phyloP scores from a whole-genome alignment of 1,284 basidiomycete genomes.

The Neotropicomus parvogracilis region DNA sequence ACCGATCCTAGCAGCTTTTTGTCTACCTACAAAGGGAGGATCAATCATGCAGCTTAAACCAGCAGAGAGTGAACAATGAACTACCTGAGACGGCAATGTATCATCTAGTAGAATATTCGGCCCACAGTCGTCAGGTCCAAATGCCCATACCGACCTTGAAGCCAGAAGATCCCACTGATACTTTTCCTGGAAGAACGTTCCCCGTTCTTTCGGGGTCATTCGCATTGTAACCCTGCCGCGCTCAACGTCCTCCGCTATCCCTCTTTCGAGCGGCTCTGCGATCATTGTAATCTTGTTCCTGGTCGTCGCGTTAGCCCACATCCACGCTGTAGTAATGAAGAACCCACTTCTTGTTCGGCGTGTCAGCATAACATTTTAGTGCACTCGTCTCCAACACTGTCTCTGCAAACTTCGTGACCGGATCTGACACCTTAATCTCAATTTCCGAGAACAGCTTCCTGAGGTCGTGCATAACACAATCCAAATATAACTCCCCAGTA shows the following conservation, averaged over 20 bases:
- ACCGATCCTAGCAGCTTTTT: slow-evolving; percentile 88
- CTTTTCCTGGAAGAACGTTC: slow-evolving; percentile 91
- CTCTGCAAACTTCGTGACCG: slow-evolving; percentile 97
- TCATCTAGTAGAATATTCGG: slow-evolving; percentile 95
- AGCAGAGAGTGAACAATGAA: slow-evolving; percentile 1
- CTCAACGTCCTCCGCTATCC: slow-evolving; percentile 93
- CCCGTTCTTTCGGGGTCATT: slow-evolving; percentile 90
- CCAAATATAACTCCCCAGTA: slow-evolving; percentile 95
- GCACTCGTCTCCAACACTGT: slow-evolving; percentile 98
- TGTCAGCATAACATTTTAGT: slow-evolving; percentile 97
- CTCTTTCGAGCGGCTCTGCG: slow-evolving; percentile 90
- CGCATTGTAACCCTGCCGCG: slow-evolving; percentile 87
- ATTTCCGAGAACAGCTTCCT: slow-evolving; percentile 93
- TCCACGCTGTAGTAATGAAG: slow-evolving; percentile 2
- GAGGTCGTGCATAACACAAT: slow-evolving; percentile 96
- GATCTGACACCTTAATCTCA: slow-evolving; percentile 99
- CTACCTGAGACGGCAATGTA: slow-evolving; percentile 88
- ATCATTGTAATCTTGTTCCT: slow-evolving; percentile 99
- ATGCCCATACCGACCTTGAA: slow-evolving; percentile 99
- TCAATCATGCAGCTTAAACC: not conserved
- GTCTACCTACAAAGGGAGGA: slow-evolving; percentile 59
- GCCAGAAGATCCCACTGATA: slow-evolving; percentile 99
- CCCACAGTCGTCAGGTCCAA: slow-evolving; percentile 94
- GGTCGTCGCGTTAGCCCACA: slow-evolving; percentile 12
- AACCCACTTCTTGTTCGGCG: slow-evolving; percentile 94